Evolutionary conservation across 2,329 filamentous ascomycete genomes (phyloP).

Genomic region (Didymella lethalis): DNA sequence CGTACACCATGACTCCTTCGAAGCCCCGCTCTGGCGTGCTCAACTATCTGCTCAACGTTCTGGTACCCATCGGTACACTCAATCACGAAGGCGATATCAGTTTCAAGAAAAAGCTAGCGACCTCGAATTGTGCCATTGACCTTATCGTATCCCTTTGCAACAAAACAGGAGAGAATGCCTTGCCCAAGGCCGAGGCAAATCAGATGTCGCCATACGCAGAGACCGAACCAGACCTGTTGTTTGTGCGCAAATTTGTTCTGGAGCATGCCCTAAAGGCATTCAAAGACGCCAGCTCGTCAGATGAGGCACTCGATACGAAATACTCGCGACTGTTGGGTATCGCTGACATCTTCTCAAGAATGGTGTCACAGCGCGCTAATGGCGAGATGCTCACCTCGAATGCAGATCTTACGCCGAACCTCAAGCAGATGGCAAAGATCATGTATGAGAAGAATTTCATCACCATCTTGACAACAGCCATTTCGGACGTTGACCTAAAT

Average conservation of each 20-base stretch:
- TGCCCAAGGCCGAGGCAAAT: conserved; percentile 56
- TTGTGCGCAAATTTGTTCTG: conserved; percentile 92
- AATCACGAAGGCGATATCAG: conserved; percentile 76
- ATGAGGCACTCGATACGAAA: conserved; percentile 81
- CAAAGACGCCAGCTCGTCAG: conserved; percentile 81
- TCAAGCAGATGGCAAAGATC: conserved; percentile 85
- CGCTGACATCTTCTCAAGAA: conserved; percentile 89
- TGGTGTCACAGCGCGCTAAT: conserved; percentile 71
- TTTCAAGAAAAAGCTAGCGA: conserved; percentile 85
- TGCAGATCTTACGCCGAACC: conserved; percentile 61
- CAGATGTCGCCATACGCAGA: conserved; percentile 61
- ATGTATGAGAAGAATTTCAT: conserved; percentile 99
- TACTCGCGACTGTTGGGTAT: conserved; percentile 88
- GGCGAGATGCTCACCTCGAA: conserved; percentile 50
- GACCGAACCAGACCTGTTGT: conserved; percentile 83
- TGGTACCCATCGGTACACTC: conserved; percentile 71
- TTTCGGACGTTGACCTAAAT: conserved; percentile 94
- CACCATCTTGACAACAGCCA: conserved; percentile 84
- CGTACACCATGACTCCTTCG: conserved; percentile 84
- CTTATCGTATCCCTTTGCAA: conserved; percentile 86
- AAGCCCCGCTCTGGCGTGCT: conserved; percentile 92
- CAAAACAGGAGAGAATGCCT: conserved; percentile 81
- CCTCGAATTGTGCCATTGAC: conserved; percentile 84
- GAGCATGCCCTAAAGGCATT: conserved; percentile 93
- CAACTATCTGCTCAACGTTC: conserved; percentile 88